These are phyloP conservation scores for Simplicillium aogashimaense DNA, from an alignment of 2,329 filamentous ascomycete genomes.

Conservation along the genomic window DNA sequence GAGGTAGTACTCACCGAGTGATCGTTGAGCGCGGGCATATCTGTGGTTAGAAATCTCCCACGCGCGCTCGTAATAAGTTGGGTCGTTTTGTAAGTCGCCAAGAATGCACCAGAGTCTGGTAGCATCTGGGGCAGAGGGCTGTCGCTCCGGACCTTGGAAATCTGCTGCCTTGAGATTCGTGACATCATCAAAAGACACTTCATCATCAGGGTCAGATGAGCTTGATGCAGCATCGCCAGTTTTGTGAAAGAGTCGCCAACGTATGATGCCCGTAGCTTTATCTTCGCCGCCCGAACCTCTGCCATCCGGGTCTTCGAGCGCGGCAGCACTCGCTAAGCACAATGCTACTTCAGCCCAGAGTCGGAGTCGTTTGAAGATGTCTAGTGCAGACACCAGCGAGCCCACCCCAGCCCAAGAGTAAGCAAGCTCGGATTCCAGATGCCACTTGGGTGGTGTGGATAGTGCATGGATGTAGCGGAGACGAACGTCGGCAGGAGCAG, in stretches of 20 bases:
- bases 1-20: slow-evolving; percentile 71
- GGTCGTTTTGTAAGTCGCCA: slow-evolving; percentile 74
- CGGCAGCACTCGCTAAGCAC: slow-evolving; percentile 60
- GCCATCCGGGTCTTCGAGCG: slow-evolving; percentile 46
- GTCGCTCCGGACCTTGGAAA: slow-evolving; percentile 51
- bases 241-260: slow-evolving; percentile 68
- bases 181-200: slow-evolving; percentile 39
- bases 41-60: slow-evolving; percentile 77
- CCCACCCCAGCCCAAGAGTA: slow-evolving; percentile 86
- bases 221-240: slow-evolving; percentile 26
- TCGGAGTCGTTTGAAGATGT: slow-evolving; percentile 88
- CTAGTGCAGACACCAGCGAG: slow-evolving; percentile 78
- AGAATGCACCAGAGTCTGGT: slow-evolving; percentile 87
- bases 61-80: slow-evolving; percentile 68
- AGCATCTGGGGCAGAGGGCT: slow-evolving; percentile 69
- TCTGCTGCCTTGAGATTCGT: slow-evolving; percentile 43
- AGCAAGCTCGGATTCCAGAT: slow-evolving; percentile 86
- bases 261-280: slow-evolving; percentile 67
- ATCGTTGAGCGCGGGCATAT: slow-evolving; percentile 80
- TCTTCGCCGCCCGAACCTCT: slow-evolving; percentile 56
- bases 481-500: slow-evolving; percentile 66
- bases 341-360: slow-evolving; percentile 94
- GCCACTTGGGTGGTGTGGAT: slow-evolving; percentile 80
- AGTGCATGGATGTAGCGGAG: slow-evolving; percentile 78
- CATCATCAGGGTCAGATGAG: slow-evolving; percentile 34